These are phyloP conservation scores for Ceratobasidium sp. DNA, from an alignment of 1,284 basidiomycete genomes.

Conservation along the genomic window DNA sequence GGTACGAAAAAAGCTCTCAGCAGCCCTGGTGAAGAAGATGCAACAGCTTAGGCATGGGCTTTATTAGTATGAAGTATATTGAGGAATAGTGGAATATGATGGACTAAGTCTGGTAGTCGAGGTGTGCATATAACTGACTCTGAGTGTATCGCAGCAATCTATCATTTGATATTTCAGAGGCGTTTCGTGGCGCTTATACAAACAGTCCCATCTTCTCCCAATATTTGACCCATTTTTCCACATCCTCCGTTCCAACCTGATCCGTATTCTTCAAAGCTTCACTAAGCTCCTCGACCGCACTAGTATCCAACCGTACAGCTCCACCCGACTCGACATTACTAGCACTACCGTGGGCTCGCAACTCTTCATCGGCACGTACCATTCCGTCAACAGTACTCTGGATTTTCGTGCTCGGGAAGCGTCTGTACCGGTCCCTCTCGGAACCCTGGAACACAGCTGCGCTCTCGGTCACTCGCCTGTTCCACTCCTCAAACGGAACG, in stretches of 20 bases:
- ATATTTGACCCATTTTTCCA: slow-evolving; percentile 16
- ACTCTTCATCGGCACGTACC: neutral
- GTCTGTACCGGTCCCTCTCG: neutral
- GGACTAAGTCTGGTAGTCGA: no score
- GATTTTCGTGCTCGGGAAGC: slow-evolving; percentile 18
- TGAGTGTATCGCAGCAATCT: no score
- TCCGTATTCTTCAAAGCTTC: neutral
- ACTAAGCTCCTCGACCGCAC: neutral
- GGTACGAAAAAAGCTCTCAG: no score
- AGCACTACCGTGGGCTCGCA: no score
- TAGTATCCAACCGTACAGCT: neutral
- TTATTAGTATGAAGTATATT: no score
- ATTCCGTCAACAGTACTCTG: neutral
- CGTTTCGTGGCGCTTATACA: no score
- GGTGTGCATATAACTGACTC: no score
- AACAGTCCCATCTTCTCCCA: slow-evolving; percentile 14
- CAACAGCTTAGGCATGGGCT: no score
- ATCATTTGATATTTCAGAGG: no score
- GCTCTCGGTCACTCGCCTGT: neutral
- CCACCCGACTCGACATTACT: neutral
- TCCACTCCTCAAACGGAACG: slow-evolving; percentile 7
- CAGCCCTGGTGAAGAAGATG: no score
- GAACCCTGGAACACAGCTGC: neutral
- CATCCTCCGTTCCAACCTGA: neutral
- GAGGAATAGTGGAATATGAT: no score